Conservation (phyloP, 2,329 filamentous ascomycete species). For the Arthroderma sp. region DNA sequence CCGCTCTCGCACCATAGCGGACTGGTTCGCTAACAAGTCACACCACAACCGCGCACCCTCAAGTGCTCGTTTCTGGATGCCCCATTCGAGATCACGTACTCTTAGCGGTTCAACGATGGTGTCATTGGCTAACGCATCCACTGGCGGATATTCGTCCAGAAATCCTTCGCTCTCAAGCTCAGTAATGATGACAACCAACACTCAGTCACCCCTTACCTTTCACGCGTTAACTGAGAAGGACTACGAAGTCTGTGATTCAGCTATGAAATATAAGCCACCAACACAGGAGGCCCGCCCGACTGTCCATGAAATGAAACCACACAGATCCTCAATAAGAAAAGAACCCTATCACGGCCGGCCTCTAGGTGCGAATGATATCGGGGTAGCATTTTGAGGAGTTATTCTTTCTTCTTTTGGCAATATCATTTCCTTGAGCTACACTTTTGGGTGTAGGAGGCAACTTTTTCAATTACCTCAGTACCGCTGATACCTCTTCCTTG, state of each 20-base stretch:
- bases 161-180: constrained; percentile 24
- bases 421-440: not conserved
- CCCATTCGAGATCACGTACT: constrained; percentile 18
- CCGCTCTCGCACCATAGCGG: not conserved
- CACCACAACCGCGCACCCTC: constrained; percentile 6
- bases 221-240: constrained; percentile 15
- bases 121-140: constrained; percentile 21
- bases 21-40: constrained; percentile 2
- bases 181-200: constrained; percentile 15
- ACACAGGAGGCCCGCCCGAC: constrained; percentile 16
- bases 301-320: constrained; percentile 12
- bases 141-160: constrained; percentile 14
- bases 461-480: not conserved
- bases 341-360: not conserved
- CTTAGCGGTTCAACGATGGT: constrained; percentile 27
- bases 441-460: not conserved
- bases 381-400: constrained; percentile 22
- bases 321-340: constrained; percentile 13
- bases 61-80: not conserved
- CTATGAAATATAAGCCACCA: constrained; percentile 6
- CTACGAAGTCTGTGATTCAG: constrained; percentile 13
- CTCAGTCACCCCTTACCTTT: constrained; percentile 12
- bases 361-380: constrained; percentile 17
- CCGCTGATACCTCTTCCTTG: not conserved
- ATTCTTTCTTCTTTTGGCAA: not conserved